These are phyloP conservation scores for Phyllosticta paracitricarpa DNA, from an alignment of 2,329 filamentous ascomycete species.

Conservation along the genomic window DNA sequence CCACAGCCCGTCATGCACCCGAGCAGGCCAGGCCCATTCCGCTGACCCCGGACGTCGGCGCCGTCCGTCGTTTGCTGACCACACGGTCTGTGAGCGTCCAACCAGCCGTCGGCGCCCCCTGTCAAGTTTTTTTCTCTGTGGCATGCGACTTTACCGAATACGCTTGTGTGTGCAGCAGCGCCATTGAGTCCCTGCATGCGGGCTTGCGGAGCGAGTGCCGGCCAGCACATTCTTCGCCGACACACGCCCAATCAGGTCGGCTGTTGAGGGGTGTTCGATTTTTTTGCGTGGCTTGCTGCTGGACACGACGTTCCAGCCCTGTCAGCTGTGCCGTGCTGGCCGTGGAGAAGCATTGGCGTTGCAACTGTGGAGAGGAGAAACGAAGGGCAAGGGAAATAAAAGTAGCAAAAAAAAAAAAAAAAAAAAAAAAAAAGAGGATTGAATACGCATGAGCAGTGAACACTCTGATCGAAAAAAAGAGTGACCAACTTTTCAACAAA, in stretches of 20 bases:
- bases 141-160: background rate
- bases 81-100: background rate
- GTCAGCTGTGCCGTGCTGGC: too few relatives aligned
- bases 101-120: background rate
- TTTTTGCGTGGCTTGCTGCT: too few relatives aligned
- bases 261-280: too few relatives aligned
- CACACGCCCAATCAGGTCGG: too few relatives aligned
- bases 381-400: background rate
- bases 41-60: background rate
- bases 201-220: background rate
- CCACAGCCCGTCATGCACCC: background rate
- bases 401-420: background rate
- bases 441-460: too few relatives aligned
- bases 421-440: background rate
- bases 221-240: too few relatives aligned
- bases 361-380: background rate
- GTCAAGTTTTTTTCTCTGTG: background rate
- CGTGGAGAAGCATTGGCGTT: background rate
- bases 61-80: background rate
- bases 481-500: too few relatives aligned
- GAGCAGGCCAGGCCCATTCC: background rate
- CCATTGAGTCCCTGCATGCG: background rate
- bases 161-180: background rate
- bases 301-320: too few relatives aligned
- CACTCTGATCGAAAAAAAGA: too few relatives aligned